phyloP scores from a whole-genome alignment of 2,329 filamentous ascomycete genomes.

The Bipolaris zeicola region DNA sequence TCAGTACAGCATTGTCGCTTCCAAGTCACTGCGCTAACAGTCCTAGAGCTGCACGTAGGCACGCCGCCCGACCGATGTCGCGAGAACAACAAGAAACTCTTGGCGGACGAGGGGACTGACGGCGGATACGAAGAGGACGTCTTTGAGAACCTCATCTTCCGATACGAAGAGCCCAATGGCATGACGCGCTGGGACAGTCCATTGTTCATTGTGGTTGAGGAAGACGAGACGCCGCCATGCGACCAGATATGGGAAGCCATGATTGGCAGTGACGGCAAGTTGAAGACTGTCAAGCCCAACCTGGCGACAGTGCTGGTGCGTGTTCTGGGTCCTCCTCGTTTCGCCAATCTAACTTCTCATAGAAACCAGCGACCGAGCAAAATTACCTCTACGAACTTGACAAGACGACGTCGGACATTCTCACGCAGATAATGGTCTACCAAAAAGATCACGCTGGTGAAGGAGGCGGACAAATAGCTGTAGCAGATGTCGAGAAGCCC shows the following conservation, averaged over 20 bases:
- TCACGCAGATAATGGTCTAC: slow-evolving; percentile 71
- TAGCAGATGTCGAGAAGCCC: slow-evolving; percentile 60
- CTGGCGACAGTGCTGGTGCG: slow-evolving; percentile 70
- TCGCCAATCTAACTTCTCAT: slow-evolving; percentile 5
- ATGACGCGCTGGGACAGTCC: slow-evolving; percentile 87
- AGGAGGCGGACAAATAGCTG: slow-evolving; percentile 62
- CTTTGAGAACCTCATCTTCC: slow-evolving; percentile 79
- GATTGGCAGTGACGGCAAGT: slow-evolving; percentile 63
- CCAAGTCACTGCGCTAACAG: slow-evolving; percentile 35
- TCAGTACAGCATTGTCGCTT: slow-evolving; percentile 49
- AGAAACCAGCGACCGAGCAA: slow-evolving; percentile 64
- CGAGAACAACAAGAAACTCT: slow-evolving; percentile 63
- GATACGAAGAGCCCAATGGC: slow-evolving; percentile 84
- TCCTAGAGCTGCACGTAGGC: slow-evolving; percentile 61
- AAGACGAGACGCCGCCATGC: slow-evolving; percentile 71
- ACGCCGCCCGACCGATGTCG: slow-evolving; percentile 62
- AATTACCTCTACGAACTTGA: slow-evolving; percentile 84
- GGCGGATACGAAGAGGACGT: slow-evolving; percentile 63
- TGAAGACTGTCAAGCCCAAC: slow-evolving; percentile 73
- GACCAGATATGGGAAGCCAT: slow-evolving; percentile 77
- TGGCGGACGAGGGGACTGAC: slow-evolving; percentile 50
- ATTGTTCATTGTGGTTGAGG: slow-evolving; percentile 77
- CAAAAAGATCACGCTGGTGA: slow-evolving; percentile 68
- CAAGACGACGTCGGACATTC: slow-evolving; percentile 76
- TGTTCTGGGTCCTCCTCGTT: neutral